Conservation (phyloP, 345 rosid genomes). For the Hibiscus mutabilis region DNA sequence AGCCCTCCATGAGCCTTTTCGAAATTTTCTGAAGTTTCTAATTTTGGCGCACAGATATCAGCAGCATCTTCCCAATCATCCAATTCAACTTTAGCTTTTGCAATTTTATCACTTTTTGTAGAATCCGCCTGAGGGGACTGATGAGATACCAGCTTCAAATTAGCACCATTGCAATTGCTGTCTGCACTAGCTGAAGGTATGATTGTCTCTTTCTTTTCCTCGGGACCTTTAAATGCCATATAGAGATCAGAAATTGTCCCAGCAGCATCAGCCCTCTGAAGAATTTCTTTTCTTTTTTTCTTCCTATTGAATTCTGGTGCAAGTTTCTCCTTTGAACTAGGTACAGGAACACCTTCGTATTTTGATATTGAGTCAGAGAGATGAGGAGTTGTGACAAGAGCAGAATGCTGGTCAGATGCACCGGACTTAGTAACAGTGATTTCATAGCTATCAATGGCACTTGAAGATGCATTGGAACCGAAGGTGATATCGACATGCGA, state of each 20-base stretch:
- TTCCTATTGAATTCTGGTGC: slow-evolving; percentile 41
- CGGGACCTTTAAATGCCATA: slow-evolving; percentile 84
- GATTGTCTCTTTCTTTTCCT: slow-evolving; percentile 59
- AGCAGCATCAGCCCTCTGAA: slow-evolving; percentile 89
- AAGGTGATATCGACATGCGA: slow-evolving; percentile 14
- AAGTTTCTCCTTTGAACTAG: slow-evolving; percentile 46
- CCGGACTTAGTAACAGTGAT: slow-evolving; percentile 12
- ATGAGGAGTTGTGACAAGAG: slow-evolving; percentile 21
- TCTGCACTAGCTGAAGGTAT: slow-evolving; percentile 26
- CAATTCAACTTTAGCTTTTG: slow-evolving; percentile 52
- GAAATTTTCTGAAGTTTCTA: slow-evolving; percentile 40
- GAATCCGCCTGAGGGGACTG: slow-evolving; percentile 26
- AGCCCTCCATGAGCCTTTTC: slow-evolving; percentile 23
- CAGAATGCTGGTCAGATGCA: slow-evolving; percentile 23
- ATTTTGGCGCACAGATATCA: slow-evolving; percentile 50
- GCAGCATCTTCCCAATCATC: slow-evolving; percentile 99
- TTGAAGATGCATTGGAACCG: slow-evolving; percentile 11
- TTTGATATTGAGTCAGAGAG: slow-evolving; percentile 25
- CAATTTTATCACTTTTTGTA: slow-evolving; percentile 24
- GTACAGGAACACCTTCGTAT: slow-evolving; percentile 23
- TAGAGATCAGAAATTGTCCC: slow-evolving; percentile 78
- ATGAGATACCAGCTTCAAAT: slow-evolving; percentile 31
- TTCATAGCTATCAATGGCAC: slow-evolving; percentile 7
- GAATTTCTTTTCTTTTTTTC: slow-evolving; percentile 60
- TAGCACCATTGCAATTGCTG: slow-evolving; percentile 18